A percentile compares a stretch with the other conserved stretches of the same genome.
Conservation (phyloP, 345 rosid species). For the Citrus maxima region DNA sequence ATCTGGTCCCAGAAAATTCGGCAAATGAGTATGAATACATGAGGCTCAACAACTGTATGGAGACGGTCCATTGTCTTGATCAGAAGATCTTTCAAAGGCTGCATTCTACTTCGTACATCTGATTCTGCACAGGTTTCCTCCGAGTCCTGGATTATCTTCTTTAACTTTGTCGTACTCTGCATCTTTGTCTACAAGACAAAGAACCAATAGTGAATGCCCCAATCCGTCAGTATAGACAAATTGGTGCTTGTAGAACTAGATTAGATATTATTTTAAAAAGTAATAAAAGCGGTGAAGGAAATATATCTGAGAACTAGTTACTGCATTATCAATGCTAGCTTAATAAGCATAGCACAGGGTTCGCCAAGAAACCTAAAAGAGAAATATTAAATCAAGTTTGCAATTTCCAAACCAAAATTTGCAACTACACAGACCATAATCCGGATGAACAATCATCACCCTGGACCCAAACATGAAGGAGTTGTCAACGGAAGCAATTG, state of each 20-base stretch:
- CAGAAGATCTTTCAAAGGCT: constrained; percentile 68
- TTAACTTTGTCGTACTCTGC: constrained; percentile 73
- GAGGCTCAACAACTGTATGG: constrained; percentile 57
- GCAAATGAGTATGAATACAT: constrained; percentile 65
- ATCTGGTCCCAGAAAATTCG: constrained; percentile 86
- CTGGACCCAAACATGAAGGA: background rate
- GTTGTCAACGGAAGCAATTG: background rate
- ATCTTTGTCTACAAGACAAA: constrained; percentile 58
- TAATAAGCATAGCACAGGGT: background rate
- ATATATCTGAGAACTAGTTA: background rate
- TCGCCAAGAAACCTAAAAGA: background rate
- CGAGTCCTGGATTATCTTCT: constrained; percentile 81
- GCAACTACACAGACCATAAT: background rate
- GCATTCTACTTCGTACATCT: constrained; percentile 69
- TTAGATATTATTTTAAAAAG: background rate
- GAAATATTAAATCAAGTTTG: background rate
- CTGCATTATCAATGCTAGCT: background rate
- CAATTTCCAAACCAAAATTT: background rate
- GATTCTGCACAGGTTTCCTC: constrained; percentile 73
- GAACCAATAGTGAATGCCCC: background rate
- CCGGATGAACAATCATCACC: background rate
- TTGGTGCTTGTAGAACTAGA: background rate
- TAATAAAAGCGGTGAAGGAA: background rate
- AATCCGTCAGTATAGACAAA: background rate
- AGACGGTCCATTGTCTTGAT: constrained; percentile 61